Evolutionary conservation across 345 rosid genomes (phyloP), one percentile per base, ranked within the genome.

Genomic region (Rubroshorea leprosula): DNA sequence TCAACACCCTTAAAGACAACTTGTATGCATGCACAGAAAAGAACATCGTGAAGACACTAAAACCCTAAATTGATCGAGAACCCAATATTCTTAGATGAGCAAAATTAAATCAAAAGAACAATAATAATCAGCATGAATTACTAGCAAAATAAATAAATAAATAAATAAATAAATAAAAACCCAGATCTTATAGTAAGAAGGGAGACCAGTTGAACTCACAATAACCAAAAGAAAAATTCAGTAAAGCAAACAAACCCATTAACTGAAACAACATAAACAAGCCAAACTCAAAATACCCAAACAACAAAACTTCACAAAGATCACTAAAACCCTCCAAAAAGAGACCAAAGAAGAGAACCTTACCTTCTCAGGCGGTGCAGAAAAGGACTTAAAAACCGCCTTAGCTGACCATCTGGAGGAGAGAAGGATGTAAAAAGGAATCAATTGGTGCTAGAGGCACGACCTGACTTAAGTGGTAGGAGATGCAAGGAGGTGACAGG

Each of bases 271-370:
- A 41, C 39, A 0, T 18, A 14, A 46, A 21, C 29, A 31, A 49
- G 6, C 55, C 23, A 35, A 27, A 50, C 27, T 50, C 23, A 23
- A 60, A 49, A 26, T 26, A 46, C 21, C 26, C 46, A 29, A 13
- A 29, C 7, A 47, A 20, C 45, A 59, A 27, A 59, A 27, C 31
- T 2, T 29, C 5, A 16, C n/a, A 19, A 49, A 59, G 20, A 26
- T 1, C 15, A 57, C 24, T 4, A 49, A 48, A 57, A 12, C 23
- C 16, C 14, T 21, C 44, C 16, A 35, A 11, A 26, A 16, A 1
- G 54, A 60, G 5, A 60, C 16, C 26, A 15, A 19, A 26, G 41
- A 44, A 26, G 53, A 51, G 29, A 62, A 12, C 16, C 19, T 62
- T 45, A 53, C 66, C 66, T 49, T 16, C 4, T 16, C 3, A 12